Conservation (phyloP, 345 rosid species). For the Hibiscus tridactylites region DNA sequence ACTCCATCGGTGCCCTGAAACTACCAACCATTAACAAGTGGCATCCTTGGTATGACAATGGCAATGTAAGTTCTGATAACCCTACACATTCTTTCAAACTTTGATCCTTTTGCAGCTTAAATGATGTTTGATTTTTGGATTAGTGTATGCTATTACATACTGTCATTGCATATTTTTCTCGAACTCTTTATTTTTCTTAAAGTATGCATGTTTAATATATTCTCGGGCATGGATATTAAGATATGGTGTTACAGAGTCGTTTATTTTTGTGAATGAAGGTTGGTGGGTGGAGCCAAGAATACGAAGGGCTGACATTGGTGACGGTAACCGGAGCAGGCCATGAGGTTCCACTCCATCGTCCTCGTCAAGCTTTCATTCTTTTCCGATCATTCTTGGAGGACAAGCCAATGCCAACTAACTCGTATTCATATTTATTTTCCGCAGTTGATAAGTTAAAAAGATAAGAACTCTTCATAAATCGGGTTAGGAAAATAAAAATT, state of each 20-base stretch:
- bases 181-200: too few species aligned
- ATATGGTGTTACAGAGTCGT: neutral
- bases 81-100: neutral
- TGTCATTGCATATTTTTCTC: too few species aligned
- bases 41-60: conserved; percentile 76
- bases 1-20: conserved; percentile 74
- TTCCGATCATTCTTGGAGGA: conserved; percentile 78
- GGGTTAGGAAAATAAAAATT: neutral
- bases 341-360: conserved; percentile 81
- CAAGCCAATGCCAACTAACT: conserved; percentile 50
- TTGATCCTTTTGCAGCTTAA: too few species aligned
- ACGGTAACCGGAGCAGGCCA: conserved; percentile 91
- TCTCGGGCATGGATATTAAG: too few species aligned
- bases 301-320: conserved; percentile 72
- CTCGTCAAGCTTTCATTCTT: conserved; percentile 79
- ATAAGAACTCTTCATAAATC: conserved; percentile 15
- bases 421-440: conserved; percentile 5
- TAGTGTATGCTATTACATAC: too few species aligned
- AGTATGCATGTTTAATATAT: too few species aligned
- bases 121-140: too few species aligned
- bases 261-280: conserved; percentile 35
- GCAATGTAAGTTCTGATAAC: conserved; percentile 30
- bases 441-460: conserved; percentile 2
- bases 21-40: conserved; percentile 61
- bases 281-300: conserved; percentile 97